Base-by-base conservation (phyloP, 805 yeast species). In the Wickerhamiella dianesei region DNA sequence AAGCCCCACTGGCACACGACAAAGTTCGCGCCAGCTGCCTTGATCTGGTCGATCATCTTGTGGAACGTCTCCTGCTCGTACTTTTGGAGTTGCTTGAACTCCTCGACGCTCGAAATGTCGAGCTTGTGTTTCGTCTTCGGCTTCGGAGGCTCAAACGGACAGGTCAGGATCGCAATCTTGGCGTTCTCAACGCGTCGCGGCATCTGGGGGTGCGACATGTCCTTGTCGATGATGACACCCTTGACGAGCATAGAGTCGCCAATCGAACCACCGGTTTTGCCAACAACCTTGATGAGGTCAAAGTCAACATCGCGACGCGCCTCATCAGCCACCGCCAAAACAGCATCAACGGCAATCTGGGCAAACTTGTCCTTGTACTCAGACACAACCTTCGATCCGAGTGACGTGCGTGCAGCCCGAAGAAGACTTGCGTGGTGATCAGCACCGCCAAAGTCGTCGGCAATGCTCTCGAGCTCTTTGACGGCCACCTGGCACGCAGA, bases 1-100 rank as follows among this genome's bases (percentile, higher is more conserved):
- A 89, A 92, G 16, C 98, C 98, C 98, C 98, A 89, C 70, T 89
- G 98, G 69, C 98, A 92, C 37, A 94, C 89, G 45, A 89, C 98
- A 47, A 89, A 76, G 64, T 88, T 89, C 22, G 98, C 97, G 39
- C 97, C 97, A 0, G 95, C 74, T 21, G 74, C 76, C 67, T 92
- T 88, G 47, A 92, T 94, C 52, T 72, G 68, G 50, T 80, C 72
- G 50, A 92, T 87, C 98, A 92, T 92, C 63, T 84, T 86, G 61
- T 72, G 75, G 62, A 92, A 92, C 64, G 86, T 87, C 53, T 81
- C 79, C 56, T 82, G 89, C 71, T 92, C 99, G 65, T 92, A 92
- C 45, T 76, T 76, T 69, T 94, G 98, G 62, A 92, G 74, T 53
- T 77, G 81, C 64, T 82, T 76, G 69, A 88, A 92, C 67, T 92